Base-by-base conservation (phyloP, 2,329 filamentous ascomycete species). In the Aulographum hederae region DNA sequence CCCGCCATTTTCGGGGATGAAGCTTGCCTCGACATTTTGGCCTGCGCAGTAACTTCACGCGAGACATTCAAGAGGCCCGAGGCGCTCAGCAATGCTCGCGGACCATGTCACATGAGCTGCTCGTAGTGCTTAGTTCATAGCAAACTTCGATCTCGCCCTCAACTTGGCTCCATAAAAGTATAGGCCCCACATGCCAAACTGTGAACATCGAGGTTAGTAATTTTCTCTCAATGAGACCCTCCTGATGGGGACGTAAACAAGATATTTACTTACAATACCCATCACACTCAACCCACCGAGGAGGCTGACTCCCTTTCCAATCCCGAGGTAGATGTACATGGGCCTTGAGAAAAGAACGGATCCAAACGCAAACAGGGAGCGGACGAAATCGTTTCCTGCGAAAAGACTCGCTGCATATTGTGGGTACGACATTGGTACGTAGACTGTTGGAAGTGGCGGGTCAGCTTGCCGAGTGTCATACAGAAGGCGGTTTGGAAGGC, bases 301-400 rank as follows among this genome's bases (percentile, higher is more conserved):
- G 20, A 78, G 41, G 37, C 58, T 67, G 1, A 63, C 58, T 2
- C 71, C 73, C 28, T 51, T 56, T 3, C 59, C 68, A 18, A 77
- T 63, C 10, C 70, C 70, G 3, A 77, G 43, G 40, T 71, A 68
- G 12, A 52, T 48, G 34, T 65, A 77, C 33, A 77, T 55, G 4
- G 72, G 70, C 30, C 64, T 58, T 0, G 65, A 61, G 41, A 74
- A 75, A 14, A 74, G 50, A 27, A 77, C 60, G 17, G 64, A 65
- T 0, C 61, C 69, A 32, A 65, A 69, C 5, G 71, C 73, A 3
- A 77, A 50, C 2, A 66, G 61, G 3, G 35, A 41, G 8, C 50
- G 39, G 0, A 46, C 42, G 29, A 51, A 32, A 26, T 38, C 36
- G 25, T 38, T 38, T n/a, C 30, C 34, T 6, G 36, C 36, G 34